Evolutionary conservation across 2,329 filamentous ascomycete species (phyloP), one percentile per base, ranked within the genome.

Genomic region (Plenodomus lindquistii): DNA sequence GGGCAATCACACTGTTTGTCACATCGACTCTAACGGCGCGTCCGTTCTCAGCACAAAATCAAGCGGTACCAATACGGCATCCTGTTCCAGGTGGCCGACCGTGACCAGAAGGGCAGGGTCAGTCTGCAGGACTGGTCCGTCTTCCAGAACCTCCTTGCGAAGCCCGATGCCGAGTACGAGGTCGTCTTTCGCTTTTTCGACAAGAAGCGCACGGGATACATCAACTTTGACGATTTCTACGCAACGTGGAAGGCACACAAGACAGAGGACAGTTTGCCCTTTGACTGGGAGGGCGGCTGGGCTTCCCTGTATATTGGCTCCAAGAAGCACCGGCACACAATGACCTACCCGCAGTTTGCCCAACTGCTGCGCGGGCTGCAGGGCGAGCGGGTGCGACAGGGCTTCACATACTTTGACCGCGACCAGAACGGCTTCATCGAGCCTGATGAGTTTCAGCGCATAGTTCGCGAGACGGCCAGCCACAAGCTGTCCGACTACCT

Each of bases 401-500:
- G 94, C 13, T 99, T 99, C 80, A 86, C 94, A 67, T 79, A 86
- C 53, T 92, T 96, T 57, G 94, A 99, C 76, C 89, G 85, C 74
- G 88, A 97, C 66, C 87, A 86, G 43, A 92, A 97, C 70, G 94
- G 94, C 46, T 97, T 90, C 78, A 97, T 99, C 63, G 87, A 95
- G 72, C 91, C 94, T 1, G 88, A 95, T 57, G 88, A 99, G 61
- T 99, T 99, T 74, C 91, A 96, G 80, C 88, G 89, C 75, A 99
- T 99, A 76, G 96, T 99, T 68, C 81, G 89, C 50, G 90, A 96
- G 76, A 97, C 92, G 1, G 86, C 92, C 15, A 87, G 84, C 67
- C 94, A 99, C 80, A 99, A 99, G 83, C 85, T 99, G 54, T 97
- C 93, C 0, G 94, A 99, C 75, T 92, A 99, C 73, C 80, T 99